Conservation (phyloP, 2,329 filamentous ascomycete species). For the Penicillium sp. region DNA sequence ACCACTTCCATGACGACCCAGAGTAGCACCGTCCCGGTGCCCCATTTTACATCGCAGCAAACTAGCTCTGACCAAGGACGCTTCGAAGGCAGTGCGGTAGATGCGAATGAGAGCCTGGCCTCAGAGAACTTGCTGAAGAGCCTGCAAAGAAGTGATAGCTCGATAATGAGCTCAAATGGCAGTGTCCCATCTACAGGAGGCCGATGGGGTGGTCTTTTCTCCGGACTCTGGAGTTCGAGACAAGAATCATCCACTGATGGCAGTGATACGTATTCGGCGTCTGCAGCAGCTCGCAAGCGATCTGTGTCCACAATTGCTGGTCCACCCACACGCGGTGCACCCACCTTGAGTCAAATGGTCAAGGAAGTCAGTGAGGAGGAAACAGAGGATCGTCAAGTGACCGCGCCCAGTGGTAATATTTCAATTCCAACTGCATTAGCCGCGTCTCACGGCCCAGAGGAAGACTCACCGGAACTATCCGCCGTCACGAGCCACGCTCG, state of each 20-base stretch:
- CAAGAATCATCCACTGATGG: constrained; percentile 47
- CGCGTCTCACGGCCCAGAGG: constrained; percentile 16
- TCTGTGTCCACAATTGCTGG: constrained; percentile 27
- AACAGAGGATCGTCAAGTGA: constrained; percentile 17
- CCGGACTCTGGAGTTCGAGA: constrained; percentile 51
- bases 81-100: constrained; percentile 21
- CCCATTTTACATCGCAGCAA: constrained; percentile 49
- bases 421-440: constrained; percentile 29
- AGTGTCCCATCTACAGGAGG: constrained; percentile 45
- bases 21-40: constrained; percentile 47
- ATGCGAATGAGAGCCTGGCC: constrained; percentile 44
- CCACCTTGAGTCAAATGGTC: constrained; percentile 34
- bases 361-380: constrained; percentile 25
- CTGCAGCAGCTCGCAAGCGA: constrained; percentile 25
- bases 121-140: constrained; percentile 52
- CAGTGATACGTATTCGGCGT: constrained; percentile 15
- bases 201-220: constrained; percentile 54
- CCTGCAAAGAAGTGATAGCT: constrained; percentile 50
- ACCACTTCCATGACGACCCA: constrained; percentile 51
- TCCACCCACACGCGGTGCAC: constrained; percentile 22
- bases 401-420: constrained; percentile 32
- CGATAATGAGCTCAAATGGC: constrained; percentile 42
- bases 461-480: constrained; percentile 27
- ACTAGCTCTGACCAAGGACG: constrained; percentile 26
- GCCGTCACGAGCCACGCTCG: constrained; percentile 30